phyloP scores from a whole-genome alignment of 176 grass and related monocot species.

The Puccinellia tenuiflora region DNA sequence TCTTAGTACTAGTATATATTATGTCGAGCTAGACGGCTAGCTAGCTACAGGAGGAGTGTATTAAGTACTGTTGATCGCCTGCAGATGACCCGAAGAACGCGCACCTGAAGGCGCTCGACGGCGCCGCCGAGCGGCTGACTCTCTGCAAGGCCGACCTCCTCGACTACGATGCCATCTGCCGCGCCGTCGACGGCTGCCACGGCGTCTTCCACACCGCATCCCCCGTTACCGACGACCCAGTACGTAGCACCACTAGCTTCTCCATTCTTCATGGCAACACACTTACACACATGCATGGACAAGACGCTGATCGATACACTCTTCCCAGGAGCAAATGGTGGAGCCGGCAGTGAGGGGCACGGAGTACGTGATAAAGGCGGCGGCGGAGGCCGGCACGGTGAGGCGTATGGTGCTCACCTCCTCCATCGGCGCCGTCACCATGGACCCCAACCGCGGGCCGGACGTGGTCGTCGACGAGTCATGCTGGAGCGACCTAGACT shows the following conservation, averaged over 20 bases:
- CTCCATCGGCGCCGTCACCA: constrained; percentile 86
- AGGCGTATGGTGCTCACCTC: constrained; percentile 90
- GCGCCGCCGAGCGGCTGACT: constrained; percentile 68
- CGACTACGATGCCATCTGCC: constrained; percentile 69
- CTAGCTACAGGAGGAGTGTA: neutral
- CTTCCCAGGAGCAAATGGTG: constrained; percentile 95
- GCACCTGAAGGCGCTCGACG: constrained; percentile 69
- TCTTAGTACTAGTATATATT: neutral
- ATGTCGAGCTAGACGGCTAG: no score
- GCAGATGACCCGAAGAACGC: constrained; percentile 87
- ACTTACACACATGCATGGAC: no score
- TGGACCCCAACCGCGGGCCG: constrained; percentile 69
- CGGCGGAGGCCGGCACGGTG: constrained; percentile 70
- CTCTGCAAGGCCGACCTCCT: constrained; percentile 95
- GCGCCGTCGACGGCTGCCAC: constrained; percentile 70
- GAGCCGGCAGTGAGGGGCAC: constrained; percentile 92
- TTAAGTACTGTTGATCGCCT: neutral
- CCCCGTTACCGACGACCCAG: constrained; percentile 89
- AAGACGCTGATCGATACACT: neutral
- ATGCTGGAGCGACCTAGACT: constrained; percentile 93
- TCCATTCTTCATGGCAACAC: neutral
- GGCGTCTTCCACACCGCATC: constrained; percentile 98
- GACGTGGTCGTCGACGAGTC: constrained; percentile 88
- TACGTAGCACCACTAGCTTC: neutral
- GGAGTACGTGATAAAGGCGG: constrained; percentile 68